These are phyloP conservation scores for Kwoniella sp. DNA, from an alignment of 768 basidiomycete species.

Conservation along the genomic window DNA sequence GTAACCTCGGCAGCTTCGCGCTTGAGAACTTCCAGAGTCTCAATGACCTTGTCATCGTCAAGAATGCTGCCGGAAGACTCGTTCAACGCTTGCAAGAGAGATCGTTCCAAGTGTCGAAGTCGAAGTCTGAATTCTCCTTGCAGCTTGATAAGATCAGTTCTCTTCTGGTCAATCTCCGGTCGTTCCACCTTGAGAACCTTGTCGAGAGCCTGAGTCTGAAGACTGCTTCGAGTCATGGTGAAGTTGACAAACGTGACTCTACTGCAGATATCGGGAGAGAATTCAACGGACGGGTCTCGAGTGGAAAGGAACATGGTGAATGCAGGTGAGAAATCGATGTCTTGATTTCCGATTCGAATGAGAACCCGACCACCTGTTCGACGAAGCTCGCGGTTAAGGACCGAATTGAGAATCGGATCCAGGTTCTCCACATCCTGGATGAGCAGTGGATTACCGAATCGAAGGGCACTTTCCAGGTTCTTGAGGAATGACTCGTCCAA, in stretches of 20 bases:
- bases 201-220: constrained; percentile 96
- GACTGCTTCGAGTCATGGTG: constrained; percentile 97
- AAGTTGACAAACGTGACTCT: constrained; percentile 94
- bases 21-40: constrained; percentile 92
- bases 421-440: constrained; percentile 98
- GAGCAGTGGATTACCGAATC: constrained; percentile 94
- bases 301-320: constrained; percentile 99
- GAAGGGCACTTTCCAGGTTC: constrained; percentile 95
- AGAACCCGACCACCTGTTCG: constrained; percentile 95
- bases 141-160: constrained; percentile 95
- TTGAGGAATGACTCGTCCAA: constrained; percentile 98
- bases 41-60: constrained; percentile 92
- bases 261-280: constrained; percentile 98
- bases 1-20: constrained; percentile 95
- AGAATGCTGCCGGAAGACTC: constrained; percentile 96
- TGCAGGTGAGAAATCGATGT: constrained; percentile 99
- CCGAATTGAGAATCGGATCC: constrained; percentile 95
- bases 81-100: constrained; percentile 90
- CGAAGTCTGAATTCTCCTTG: constrained; percentile 97
- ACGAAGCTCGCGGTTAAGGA: constrained; percentile 93
- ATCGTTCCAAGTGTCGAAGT: constrained; percentile 85
- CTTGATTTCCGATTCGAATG: constrained; percentile 93
- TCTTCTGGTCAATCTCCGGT: constrained; percentile 91
- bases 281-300: constrained; percentile 93
- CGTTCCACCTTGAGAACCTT: constrained; percentile 96